phyloP scores from a whole-genome alignment of 768 basidiomycete species.

The Steccherinum ochraceum region DNA sequence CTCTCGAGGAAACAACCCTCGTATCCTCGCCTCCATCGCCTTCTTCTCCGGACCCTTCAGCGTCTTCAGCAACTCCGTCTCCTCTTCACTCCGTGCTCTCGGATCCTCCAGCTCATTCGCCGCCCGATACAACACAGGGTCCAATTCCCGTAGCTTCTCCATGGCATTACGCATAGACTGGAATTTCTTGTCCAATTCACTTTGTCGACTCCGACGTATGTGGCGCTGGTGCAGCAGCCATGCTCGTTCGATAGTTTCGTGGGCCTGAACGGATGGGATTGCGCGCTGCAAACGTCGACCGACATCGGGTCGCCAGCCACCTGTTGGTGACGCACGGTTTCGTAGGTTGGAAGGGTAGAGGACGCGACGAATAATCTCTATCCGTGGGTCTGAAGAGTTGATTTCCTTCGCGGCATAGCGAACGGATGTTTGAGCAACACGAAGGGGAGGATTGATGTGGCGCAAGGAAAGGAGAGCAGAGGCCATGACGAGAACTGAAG shows the following conservation, averaged over 20 bases:
- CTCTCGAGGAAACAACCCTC: slow-evolving; percentile 85
- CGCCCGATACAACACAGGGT: slow-evolving; percentile 56
- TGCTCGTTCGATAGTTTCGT: slow-evolving; percentile 88
- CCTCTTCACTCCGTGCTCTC: slow-evolving; percentile 47
- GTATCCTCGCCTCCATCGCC: slow-evolving; percentile 69
- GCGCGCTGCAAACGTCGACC: slow-evolving; percentile 69
- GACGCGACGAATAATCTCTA: slow-evolving; percentile 68
- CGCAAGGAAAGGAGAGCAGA: slow-evolving; percentile 32
- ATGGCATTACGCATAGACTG: slow-evolving; percentile 79
- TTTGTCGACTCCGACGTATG: slow-evolving; percentile 59
- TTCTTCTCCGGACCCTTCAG: slow-evolving; percentile 62
- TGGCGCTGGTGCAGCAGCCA: slow-evolving; percentile 81
- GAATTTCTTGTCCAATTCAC: slow-evolving; percentile 71
- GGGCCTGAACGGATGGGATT: slow-evolving; percentile 85
- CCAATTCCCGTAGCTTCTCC: slow-evolving; percentile 62
- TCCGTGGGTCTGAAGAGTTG: slow-evolving; percentile 47
- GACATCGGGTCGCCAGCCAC: slow-evolving; percentile 80
- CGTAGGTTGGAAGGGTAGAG: slow-evolving; percentile 78
- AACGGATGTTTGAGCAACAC: slow-evolving; percentile 28
- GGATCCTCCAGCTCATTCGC: slow-evolving; percentile 74
- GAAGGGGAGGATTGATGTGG: slow-evolving; percentile 27
- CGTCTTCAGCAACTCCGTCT: slow-evolving; percentile 54
- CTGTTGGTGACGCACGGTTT: slow-evolving; percentile 67
- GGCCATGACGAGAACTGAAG: slow-evolving; percentile 33
- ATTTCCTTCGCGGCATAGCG: slow-evolving; percentile 36